Evolutionary conservation across 1,284 basidiomycete species (phyloP).

Genomic region (Golubevia pallescens): DNA sequence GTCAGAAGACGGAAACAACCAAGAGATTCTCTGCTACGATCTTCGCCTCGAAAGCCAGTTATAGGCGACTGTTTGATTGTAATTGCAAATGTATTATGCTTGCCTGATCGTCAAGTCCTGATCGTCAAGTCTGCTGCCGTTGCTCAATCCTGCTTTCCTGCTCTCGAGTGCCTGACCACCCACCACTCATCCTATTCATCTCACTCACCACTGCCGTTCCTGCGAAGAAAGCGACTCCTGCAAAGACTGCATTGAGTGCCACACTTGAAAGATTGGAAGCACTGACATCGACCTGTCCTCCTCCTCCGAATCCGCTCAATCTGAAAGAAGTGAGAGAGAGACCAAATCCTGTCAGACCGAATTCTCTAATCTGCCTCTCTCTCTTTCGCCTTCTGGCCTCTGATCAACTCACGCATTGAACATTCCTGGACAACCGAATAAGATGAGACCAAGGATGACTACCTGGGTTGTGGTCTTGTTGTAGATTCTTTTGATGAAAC

Average conservation of each 20-base stretch:
- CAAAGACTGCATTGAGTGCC: constrained; percentile 47
- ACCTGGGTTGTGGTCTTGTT: constrained; percentile 12
- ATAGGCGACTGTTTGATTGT: too few relatives aligned
- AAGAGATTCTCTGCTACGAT: too few relatives aligned
- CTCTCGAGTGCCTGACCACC: too few relatives aligned
- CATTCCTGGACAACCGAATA: constrained; percentile 36
- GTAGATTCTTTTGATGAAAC: neutral
- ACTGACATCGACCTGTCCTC: constrained; percentile 23
- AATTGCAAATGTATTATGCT: too few relatives aligned
- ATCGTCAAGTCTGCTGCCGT: neutral
- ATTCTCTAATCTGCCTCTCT: neutral
- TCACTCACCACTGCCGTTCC: constrained; percentile 12
- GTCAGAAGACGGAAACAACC: too few relatives aligned
- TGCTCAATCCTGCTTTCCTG: neutral
- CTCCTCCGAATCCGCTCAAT: constrained; percentile 26
- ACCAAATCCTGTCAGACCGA: neutral
- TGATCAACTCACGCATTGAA: constrained; percentile 28
- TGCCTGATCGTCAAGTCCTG: too few relatives aligned
- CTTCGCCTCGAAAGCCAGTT: too few relatives aligned
- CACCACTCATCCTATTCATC: neutral
- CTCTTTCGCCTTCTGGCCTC: neutral
- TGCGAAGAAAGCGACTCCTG: constrained; percentile 43
- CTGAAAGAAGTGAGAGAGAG: constrained; percentile 11
- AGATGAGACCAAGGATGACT: constrained; percentile 29
- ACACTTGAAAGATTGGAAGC: constrained; percentile 31